Evolutionary conservation across 345 rosid species (phyloP).

Genomic region (Salix arbutifolia): DNA sequence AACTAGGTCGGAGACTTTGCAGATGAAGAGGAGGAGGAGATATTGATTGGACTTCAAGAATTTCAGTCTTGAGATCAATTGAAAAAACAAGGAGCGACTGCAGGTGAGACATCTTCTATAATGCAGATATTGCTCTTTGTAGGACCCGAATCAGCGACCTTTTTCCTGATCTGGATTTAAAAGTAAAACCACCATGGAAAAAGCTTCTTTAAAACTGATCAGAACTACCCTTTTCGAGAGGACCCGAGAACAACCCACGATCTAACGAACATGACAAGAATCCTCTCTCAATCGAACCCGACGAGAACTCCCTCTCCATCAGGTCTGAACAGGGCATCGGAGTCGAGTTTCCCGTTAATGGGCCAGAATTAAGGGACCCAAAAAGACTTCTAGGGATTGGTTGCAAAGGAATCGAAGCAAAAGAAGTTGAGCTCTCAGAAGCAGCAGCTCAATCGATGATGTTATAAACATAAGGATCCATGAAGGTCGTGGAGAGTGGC

Average conservation of each 20-base stretch:
- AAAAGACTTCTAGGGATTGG: conserved; percentile 63
- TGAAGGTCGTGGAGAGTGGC: conserved; percentile 73
- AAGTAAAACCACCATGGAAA: conserved; percentile 64
- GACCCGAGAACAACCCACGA: conserved; percentile 51
- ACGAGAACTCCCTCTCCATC: conserved; percentile 63
- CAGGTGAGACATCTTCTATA: too few relatives aligned
- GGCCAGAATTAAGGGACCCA: conserved; percentile 45
- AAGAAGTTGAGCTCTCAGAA: conserved; percentile 84
- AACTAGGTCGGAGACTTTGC: too few relatives aligned
- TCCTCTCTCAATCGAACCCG: conserved; percentile 86
- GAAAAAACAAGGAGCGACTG: too few relatives aligned
- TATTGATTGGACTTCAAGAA: too few relatives aligned
- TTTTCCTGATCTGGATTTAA: conserved; percentile 48
- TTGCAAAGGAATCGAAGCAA: conserved; percentile 81
- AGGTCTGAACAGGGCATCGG: conserved; percentile 59
- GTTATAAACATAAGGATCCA: conserved; percentile 56
- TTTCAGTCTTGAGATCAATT: too few relatives aligned
- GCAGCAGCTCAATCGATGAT: conserved; percentile 74
- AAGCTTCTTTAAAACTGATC: conserved; percentile 74
- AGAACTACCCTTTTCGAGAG: conserved; percentile 39
- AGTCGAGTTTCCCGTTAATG: conserved; percentile 27
- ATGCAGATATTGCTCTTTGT: conserved; percentile 64
- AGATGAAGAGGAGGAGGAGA: too few relatives aligned
- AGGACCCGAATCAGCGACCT: conserved; percentile 61
- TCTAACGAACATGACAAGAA: conserved; percentile 90